Conservation (phyloP, 345 rosid genomes). For the Durio zibethinus region DNA sequence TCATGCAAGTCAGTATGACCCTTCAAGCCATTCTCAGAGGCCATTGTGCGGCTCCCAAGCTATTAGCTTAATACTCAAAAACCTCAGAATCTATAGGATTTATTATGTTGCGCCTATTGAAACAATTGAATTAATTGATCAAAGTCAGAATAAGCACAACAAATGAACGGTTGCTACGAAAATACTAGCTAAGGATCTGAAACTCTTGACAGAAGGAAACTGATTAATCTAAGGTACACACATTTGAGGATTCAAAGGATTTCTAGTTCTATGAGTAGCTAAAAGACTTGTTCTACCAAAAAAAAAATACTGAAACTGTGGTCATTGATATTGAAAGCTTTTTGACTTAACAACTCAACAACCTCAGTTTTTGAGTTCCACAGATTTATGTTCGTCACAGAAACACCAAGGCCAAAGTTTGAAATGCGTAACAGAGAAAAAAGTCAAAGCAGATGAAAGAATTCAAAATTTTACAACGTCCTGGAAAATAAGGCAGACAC, state of each 20-base stretch:
- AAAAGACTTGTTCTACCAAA: not conserved
- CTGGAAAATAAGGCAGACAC: not conserved
- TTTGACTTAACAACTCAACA: not conserved
- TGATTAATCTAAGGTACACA: not conserved
- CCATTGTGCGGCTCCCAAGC: slow-evolving; percentile 27
- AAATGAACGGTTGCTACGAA: not conserved
- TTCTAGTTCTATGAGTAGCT: not conserved
- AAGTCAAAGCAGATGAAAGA: not conserved
- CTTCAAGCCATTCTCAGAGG: slow-evolving; percentile 20
- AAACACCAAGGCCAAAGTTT: not conserved
- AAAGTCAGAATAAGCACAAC: not conserved
- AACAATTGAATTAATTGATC: not conserved
- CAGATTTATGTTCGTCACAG: not conserved
- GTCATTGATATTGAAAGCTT: not conserved
- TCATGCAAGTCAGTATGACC: slow-evolving; percentile 23
- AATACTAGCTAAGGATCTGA: not conserved
- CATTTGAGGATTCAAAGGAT: not conserved
- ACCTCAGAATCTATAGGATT: not conserved
- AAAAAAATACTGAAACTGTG: not conserved
- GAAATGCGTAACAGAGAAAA: not conserved
- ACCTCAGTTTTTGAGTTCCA: not conserved
- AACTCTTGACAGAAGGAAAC: not conserved
- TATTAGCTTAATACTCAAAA: not conserved
- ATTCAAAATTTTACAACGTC: not conserved
- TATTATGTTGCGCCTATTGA: slow-evolving; percentile 7